These are phyloP conservation scores for Simplicillium aogashimaense DNA, from an alignment of 2,329 filamentous ascomycete genomes.

Conservation along the genomic window DNA sequence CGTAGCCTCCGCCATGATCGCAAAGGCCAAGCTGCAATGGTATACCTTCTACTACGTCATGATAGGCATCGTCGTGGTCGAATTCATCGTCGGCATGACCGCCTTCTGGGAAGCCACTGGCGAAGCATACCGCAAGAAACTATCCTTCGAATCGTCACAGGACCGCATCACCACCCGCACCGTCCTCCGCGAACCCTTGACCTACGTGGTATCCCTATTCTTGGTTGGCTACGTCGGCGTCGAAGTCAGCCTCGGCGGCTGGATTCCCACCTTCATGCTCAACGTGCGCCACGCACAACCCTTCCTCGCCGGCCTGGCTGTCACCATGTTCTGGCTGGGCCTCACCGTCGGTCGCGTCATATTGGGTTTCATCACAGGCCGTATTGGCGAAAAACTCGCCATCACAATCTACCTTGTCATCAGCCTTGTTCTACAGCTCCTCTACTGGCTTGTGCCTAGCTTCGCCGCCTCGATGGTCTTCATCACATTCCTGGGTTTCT, in stretches of 20 bases:
- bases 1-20: conserved; percentile 64
- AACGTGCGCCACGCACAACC: conserved; percentile 56
- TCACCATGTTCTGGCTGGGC: conserved; percentile 78
- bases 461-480: conserved; percentile 66
- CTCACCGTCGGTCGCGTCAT: conserved; percentile 64
- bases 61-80: conserved; percentile 47
- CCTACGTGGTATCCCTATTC: conserved; percentile 67
- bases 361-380: conserved; percentile 67
- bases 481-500: conserved; percentile 65
- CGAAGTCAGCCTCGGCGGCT: conserved; percentile 65
- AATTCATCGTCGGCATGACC: conserved; percentile 37
- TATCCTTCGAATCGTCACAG: conserved; percentile 17
- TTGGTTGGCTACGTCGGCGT: conserved; percentile 70
- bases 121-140: conserved; percentile 38
- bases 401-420: conserved; percentile 54
- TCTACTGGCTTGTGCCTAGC: conserved; percentile 74
- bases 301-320: conserved; percentile 65
- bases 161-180: conserved; percentile 33
- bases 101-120: conserved; percentile 58
- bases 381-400: conserved; percentile 60
- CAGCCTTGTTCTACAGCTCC: conserved; percentile 53
- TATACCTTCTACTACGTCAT: conserved; percentile 70
- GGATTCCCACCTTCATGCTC: conserved; percentile 86
- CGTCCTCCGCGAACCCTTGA: conserved; percentile 41
- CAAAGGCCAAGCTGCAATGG: conserved; percentile 52